These are phyloP conservation scores for Metarhizium humberi DNA, from an alignment of 2,329 filamentous ascomycete genomes.

Conservation along the genomic window DNA sequence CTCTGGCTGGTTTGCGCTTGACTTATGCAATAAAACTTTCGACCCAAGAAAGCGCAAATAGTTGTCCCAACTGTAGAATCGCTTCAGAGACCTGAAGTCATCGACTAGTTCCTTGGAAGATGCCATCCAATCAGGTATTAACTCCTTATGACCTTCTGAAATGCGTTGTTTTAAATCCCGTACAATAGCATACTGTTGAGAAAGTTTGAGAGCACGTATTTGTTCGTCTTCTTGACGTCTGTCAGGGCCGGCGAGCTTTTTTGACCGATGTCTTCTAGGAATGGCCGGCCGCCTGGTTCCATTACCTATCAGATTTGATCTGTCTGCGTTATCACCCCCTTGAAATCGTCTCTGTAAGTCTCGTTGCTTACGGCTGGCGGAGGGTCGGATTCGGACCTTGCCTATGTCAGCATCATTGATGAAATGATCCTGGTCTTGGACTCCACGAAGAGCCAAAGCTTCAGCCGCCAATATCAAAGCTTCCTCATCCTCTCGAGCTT, in stretches of 20 bases:
- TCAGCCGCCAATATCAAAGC: constrained; percentile 71
- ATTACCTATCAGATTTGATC: not conserved
- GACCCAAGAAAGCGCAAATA: constrained; percentile 48
- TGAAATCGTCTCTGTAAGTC: not conserved
- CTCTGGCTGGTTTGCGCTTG: constrained; percentile 18
- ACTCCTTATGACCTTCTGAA: constrained; percentile 30
- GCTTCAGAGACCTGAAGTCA: constrained; percentile 53
- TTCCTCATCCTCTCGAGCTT: constrained; percentile 60
- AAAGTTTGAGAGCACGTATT: constrained; percentile 27
- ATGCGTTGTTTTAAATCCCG: constrained; percentile 32
- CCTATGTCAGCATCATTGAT: not conserved
- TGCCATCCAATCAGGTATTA: constrained; percentile 45
- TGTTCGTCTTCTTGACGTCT: constrained; percentile 35
- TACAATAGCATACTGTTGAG: constrained; percentile 34
- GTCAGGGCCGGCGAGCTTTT: constrained; percentile 34
- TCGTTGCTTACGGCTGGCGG: not conserved
- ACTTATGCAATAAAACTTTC: constrained; percentile 14
- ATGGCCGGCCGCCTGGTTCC: constrained; percentile 8
- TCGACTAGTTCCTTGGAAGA: constrained; percentile 51
- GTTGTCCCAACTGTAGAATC: constrained; percentile 59
- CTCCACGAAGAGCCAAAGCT: constrained; percentile 55
- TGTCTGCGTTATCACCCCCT: not conserved
- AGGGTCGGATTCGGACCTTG: not conserved
- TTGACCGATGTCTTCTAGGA: constrained; percentile 35
- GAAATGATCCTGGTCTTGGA: constrained; percentile 23